These are phyloP conservation scores for Golubevia sp. DNA, from an alignment of 1,284 basidiomycete genomes.

Conservation along the genomic window DNA sequence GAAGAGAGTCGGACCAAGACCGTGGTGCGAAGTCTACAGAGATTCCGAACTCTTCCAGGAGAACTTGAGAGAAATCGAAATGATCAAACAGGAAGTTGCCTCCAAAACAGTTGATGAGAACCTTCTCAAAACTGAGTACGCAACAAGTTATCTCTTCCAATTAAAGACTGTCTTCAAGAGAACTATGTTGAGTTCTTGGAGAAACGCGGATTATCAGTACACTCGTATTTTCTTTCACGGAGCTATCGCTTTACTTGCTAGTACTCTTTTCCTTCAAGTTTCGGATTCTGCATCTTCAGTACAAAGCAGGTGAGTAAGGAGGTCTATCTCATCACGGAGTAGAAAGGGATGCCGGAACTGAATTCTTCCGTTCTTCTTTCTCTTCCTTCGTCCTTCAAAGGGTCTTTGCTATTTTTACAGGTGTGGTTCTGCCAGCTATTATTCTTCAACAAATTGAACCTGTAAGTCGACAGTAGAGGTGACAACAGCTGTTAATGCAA, in stretches of 20 bases:
- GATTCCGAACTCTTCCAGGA: slow-evolving; percentile 16
- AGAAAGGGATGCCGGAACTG: too few species aligned
- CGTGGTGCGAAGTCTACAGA: slow-evolving; percentile 73
- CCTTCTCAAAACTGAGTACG: slow-evolving; percentile 11
- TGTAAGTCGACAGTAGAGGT: too few species aligned
- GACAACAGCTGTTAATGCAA: too few species aligned
- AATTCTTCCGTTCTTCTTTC: slow-evolving; percentile 6
- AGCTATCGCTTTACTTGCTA: slow-evolving; percentile 35
- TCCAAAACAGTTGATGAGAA: slow-evolving; percentile 8
- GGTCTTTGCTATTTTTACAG: slow-evolving; percentile 47
- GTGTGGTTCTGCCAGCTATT: slow-evolving; percentile 46
- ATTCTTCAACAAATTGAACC: slow-evolving; percentile 53
- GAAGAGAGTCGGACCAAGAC: slow-evolving; percentile 70
- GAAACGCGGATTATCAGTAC: slow-evolving; percentile 30
- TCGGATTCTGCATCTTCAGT: slow-evolving; percentile 33
- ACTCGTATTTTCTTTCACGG: slow-evolving; percentile 24
- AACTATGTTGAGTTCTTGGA: slow-evolving; percentile 19
- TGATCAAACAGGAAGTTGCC: slow-evolving; percentile 16
- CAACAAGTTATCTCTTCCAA: slow-evolving; percentile 17
- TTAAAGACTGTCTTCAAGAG: slow-evolving; percentile 17
- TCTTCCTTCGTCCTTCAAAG: slow-evolving; percentile 22
- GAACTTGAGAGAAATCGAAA: slow-evolving; percentile 15
- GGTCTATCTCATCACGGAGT: too few species aligned
- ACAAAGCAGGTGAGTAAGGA: slow-evolving; percentile 21
- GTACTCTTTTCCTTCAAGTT: slow-evolving; percentile 43